A percentile compares a stretch with the other conserved stretches of the same genome.
Conservation (phyloP, 2,329 filamentous ascomycete genomes). For the Orbilia oligospora region DNA sequence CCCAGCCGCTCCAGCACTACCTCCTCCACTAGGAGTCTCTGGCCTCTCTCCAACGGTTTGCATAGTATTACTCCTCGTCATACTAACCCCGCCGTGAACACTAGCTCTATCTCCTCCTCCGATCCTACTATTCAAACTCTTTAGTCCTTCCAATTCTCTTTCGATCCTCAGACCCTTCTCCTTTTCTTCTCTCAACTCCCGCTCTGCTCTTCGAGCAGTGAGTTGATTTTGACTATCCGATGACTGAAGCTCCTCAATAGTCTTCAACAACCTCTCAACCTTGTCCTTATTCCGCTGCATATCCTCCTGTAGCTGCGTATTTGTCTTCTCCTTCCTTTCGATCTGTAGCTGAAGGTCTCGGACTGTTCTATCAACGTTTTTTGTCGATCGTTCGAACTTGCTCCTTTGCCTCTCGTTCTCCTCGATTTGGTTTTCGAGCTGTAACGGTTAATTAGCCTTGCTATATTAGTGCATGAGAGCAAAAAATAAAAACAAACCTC, state of each 20-base stretch:
- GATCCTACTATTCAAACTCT: constrained; percentile 73
- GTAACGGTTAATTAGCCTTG: constrained; percentile 39
- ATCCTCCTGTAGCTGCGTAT: constrained; percentile 84
- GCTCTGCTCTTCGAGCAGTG: constrained; percentile 84
- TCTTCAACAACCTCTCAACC: constrained; percentile 86
- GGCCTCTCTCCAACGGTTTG: constrained; percentile 66
- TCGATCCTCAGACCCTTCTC: constrained; percentile 87
- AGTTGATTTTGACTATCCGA: constrained; percentile 87
- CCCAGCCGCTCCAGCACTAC: constrained; percentile 1
- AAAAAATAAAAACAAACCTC: constrained; percentile 77
- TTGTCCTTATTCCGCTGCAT: constrained; percentile 88
- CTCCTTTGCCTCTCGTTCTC: constrained; percentile 83
- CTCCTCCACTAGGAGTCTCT: constrained; percentile 61
- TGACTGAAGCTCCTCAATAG: constrained; percentile 93
- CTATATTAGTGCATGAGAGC: constrained; percentile 11
- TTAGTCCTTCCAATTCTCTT: constrained; percentile 87
- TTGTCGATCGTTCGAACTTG: constrained; percentile 86
- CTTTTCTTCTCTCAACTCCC: constrained; percentile 88
- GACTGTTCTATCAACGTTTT: constrained; percentile 92
- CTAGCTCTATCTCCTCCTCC: constrained; percentile 40
- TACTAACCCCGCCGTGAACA: constrained; percentile 43
- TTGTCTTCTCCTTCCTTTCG: constrained; percentile 91
- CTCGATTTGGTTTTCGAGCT: constrained; percentile 92
- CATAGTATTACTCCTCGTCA: constrained; percentile 64
- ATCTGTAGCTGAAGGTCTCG: constrained; percentile 94